Evolutionary conservation across 78 protist species (phyloP), one percentile per base, ranked within the genome.

Genomic region (Chrysochromulina tobinii): DNA sequence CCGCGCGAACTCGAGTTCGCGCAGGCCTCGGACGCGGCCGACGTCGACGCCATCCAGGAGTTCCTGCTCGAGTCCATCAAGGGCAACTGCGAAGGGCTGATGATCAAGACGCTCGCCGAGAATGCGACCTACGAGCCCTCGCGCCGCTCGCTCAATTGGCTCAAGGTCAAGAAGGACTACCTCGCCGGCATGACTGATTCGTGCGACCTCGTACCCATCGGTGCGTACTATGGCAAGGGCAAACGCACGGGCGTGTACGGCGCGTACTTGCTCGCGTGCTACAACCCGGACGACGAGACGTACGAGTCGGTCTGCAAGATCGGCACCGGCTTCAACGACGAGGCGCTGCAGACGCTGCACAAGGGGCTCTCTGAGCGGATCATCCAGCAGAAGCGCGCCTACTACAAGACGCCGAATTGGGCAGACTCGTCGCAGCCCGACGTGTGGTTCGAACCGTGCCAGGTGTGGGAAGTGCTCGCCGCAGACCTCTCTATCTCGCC

Each of bases 201-300:
- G n/a, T 21, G 98, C 17, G 99, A 99, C 87, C 94, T 99, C 21
- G 99, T 98, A 0, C 99, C 98, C 61, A 97, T 99, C 68, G 99
- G 98, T 25, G 99, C 97, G 11, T 98, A 92, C 90, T 38, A 57
- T 54, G 99, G 99, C 21, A 92, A 93, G 67, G 99, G 99, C 51
- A 98, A 98, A 93, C 92, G 99, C 54, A 96, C 99, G 12, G 99
- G 99, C 53, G 67, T 53, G 38, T 96, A 89, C 83, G 99, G 99
- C 61, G 99, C 95, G 12, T 99, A 91, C 85, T 92, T 99, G 53
- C 91, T 99, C 20, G 99, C 99, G 0, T 98, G 98, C 88, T 97
- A 97, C 93, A 96, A 98, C 92, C 92, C 50, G 9, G 99, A 99
- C 25, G 61, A 27, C 6, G 99, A 98, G 66, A 94, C 73, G 38